A percentile compares a stretch with the other conserved stretches of the same genome.
phyloP scores from a whole-genome alignment of 306 rosid genomes.

The Betula pendula region DNA sequence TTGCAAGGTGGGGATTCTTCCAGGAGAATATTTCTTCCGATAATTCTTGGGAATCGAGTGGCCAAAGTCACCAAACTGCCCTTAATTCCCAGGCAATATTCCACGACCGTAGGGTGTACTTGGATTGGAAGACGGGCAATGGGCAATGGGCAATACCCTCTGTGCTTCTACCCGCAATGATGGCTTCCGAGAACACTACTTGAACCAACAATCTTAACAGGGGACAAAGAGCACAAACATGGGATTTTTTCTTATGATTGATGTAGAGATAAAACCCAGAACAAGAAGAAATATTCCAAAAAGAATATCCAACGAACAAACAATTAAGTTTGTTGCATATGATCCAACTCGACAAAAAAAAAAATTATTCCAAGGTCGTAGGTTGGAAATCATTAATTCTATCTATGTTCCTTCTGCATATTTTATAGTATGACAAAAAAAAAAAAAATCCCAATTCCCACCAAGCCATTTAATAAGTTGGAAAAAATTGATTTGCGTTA shows the following conservation, averaged over 20 bases:
- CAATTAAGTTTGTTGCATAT: constrained; percentile 1
- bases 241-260: constrained; percentile 37
- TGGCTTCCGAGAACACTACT: constrained; percentile 23
- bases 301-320: constrained; percentile 1
- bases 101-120: constrained; percentile 4
- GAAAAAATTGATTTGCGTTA: constrained; percentile 17
- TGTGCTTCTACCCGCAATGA: constrained; percentile 11
- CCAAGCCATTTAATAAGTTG: constrained; percentile 7
- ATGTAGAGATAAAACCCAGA: constrained; percentile 21
- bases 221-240: constrained; percentile 32
- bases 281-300: neutral
- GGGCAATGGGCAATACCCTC: constrained; percentile 6
- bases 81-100: constrained; percentile 4
- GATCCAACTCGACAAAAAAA: neutral
- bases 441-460: neutral
- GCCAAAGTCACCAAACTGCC: neutral
- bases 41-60: constrained; percentile 27
- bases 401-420: neutral
- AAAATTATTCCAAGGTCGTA: neutral
- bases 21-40: constrained; percentile 12
- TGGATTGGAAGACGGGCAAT: constrained; percentile 10
- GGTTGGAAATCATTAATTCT: too few species aligned
- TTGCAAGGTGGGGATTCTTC: neutral
- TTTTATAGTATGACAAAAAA: neutral
- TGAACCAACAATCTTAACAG: constrained; percentile 18